Percentiles rank a stretch among this genome's conserved stretches.
phyloP scores from a whole-genome alignment of 139 green algal species.

The Closterium sp. region DNA sequence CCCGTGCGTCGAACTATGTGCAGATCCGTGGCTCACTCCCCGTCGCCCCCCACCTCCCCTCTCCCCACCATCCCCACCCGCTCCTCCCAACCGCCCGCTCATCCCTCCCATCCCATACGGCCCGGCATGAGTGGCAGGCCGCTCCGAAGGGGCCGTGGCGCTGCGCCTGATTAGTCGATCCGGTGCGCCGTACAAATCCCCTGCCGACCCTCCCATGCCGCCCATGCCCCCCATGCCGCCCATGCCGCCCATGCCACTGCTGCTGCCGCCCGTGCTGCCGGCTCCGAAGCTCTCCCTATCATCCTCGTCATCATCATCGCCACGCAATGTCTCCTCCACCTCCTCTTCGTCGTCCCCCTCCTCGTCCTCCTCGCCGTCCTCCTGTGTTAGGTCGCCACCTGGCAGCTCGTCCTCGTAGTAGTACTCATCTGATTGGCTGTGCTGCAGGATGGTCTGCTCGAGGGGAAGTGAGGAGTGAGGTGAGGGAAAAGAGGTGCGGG shows the following conservation, averaged over 20 bases:
- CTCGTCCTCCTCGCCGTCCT: background rate
- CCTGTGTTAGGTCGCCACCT: background rate
- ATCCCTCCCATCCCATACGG: background rate
- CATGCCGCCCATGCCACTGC: background rate
- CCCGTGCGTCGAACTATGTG: background rate
- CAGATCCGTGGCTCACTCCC: background rate
- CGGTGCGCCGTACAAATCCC: background rate
- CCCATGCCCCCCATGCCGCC: background rate
- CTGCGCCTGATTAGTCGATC: background rate
- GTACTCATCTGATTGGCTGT: background rate
- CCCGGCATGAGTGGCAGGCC: background rate
- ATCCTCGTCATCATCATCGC: background rate
- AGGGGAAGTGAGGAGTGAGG: too few relatives aligned
- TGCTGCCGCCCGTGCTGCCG: background rate
- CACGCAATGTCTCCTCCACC: background rate
- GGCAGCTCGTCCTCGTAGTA: background rate
- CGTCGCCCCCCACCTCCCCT: background rate
- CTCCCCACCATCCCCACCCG: background rate
- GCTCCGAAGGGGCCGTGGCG: background rate
- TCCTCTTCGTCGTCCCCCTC: background rate
- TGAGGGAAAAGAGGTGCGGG: too few relatives aligned
- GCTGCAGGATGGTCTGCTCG: background rate
- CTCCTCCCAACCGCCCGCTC: background rate
- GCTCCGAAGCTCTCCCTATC: background rate
- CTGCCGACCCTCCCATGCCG: background rate